Base-by-base conservation (phyloP, 1,284 basidiomycete genomes). In the Termitomyces sp. region DNA sequence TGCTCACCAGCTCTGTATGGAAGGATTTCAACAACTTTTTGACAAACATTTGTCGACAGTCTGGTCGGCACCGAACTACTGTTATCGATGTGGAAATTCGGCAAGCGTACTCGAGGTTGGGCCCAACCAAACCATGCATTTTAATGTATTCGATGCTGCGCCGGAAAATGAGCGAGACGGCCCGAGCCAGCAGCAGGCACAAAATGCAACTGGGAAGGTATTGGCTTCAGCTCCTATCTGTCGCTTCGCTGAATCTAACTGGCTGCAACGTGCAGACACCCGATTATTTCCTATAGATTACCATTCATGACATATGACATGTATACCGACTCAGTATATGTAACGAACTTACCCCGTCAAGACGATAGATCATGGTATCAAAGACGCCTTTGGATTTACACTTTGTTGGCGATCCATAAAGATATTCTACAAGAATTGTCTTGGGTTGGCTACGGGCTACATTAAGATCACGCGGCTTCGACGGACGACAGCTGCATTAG, bases 1-100 rank as follows among this genome's bases (percentile, higher is more conserved):
- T 28, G 97, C 97, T 15, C 97, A 99, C 71, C 97, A 99, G 68
- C 83, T 99, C 5, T 99, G 97, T 72, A 98, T 99, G 97, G 97
- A 99, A 73, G 97, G 97, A 1, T 99, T 93, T 71, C 86, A 89
- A 24, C 94, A 95, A 3, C 78, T 98, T 34, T 99, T 98, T 71
- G 93, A 96, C 70, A 90, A 94, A 64, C 88, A 92, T 63, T 82
- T 99, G 45, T 94, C 92, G 26, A 99, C 97, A 0, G 97, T 99
- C 2, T 99, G 97, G 97, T 93, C 89, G 36, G 97, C 95, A 42
- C 96, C 96, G 17, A 99, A 99, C 70, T 99, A 99, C 69, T 99
- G 97, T 68, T 95, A 93, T 71, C 88, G 96, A 41, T 99, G 97
- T 66, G 97, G 97, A 33, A 99, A 99, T 72, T 91, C 92, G 61